Evolutionary conservation across 2,329 filamentous ascomycete genomes (phyloP).

Genomic region (Mollisia scopiformis): DNA sequence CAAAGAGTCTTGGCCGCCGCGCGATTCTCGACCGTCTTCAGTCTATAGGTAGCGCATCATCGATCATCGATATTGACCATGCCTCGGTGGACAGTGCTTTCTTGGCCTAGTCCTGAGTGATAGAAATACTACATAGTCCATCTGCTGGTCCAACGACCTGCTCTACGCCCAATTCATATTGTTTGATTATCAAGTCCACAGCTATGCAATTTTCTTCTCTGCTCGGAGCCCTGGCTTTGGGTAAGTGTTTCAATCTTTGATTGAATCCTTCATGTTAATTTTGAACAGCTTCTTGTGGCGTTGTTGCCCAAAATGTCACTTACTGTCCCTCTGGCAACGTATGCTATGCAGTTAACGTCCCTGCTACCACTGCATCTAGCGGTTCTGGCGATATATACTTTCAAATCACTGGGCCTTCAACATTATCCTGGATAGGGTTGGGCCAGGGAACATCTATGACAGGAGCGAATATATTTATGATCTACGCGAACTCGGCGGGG

Average conservation of each 20-base stretch:
- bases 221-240: slow-evolving; percentile 20
- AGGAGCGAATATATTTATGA: slow-evolving; percentile 60
- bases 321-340: slow-evolving; percentile 26
- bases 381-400: slow-evolving; percentile 59
- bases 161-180: neutral
- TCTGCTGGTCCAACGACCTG: neutral
- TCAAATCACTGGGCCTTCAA: slow-evolving; percentile 56
- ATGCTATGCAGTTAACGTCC: slow-evolving; percentile 56
- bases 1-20: neutral
- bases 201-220: slow-evolving; percentile 6
- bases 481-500: slow-evolving; percentile 55
- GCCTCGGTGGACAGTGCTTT: neutral
- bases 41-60: neutral
- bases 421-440: slow-evolving; percentile 56
- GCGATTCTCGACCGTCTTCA: neutral
- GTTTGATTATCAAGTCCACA: neutral
- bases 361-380: slow-evolving; percentile 51
- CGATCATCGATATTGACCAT: neutral
- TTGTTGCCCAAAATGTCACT: slow-evolving; percentile 24
- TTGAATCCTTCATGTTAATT: neutral
- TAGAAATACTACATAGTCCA: neutral
- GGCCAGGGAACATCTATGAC: slow-evolving; percentile 58
- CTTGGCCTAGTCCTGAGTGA: neutral
- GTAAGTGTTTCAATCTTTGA: slow-evolving; percentile 7
- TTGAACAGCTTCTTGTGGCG: slow-evolving; percentile 28